Base-by-base conservation (phyloP, 2,329 filamentous ascomycete genomes). In the Diaporthe batatas region DNA sequence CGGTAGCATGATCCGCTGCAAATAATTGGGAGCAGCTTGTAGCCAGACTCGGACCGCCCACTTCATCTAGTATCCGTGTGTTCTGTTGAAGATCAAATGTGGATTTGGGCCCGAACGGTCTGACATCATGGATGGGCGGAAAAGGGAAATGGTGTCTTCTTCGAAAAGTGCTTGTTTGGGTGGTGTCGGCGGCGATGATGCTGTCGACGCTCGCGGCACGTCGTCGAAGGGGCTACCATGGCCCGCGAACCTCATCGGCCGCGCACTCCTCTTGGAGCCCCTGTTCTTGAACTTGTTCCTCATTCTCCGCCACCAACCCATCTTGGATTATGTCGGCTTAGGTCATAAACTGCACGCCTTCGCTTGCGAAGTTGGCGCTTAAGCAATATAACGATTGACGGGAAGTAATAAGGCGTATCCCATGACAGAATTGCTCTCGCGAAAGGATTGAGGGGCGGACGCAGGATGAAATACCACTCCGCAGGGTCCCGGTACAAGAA, bases 281-380 rank as follows among this genome's bases (percentile, higher is more conserved):
- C 62, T 49, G 44, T 59, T 73, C 25, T 44, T 69, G 65, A 73
- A 67, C 34, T 70, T 73, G 55, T 73, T 73, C 34, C 71, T 68
- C 65, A 73, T 62, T 36, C 55, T 68, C n/a, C 65, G 65, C 57
- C 57, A 73, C 71, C 71, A 73, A 29, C 51, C 47, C 71, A 73
- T 70, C 62, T 65, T 65, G 62, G 44, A 11, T 12, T 39, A 39
- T 39, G 36, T 12, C 12, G 36, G 36, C 62, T 51, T 29, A 51
- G 12, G 18, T 65, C 59, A 65, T 51, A 8, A 4, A 36, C 10
- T 23, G 29, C 11, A 11, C 8, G 16, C 16, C 36, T 36, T 8
- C 36, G 25, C 51, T 25, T 8, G 21, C 12, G 12, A 36, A 6
- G 8, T 7, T 23, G 10, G 21, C 21, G 12, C n/a, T 39, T 14